These are phyloP conservation scores for Cyamopsis tetragonoloba DNA, from an alignment of 306 rosid species.

Conservation along the genomic window DNA sequence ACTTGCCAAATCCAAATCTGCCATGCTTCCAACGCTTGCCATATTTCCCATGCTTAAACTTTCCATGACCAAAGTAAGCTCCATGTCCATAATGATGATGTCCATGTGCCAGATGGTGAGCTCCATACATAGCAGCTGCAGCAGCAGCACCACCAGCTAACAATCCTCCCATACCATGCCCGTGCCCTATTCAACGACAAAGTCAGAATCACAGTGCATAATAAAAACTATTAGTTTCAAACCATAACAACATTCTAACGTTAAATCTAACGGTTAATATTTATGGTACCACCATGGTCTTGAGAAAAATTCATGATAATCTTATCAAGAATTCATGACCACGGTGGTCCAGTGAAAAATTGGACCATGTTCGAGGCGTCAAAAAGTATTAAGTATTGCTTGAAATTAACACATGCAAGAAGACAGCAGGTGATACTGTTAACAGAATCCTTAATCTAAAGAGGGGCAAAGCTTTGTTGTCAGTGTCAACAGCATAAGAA, in stretches of 20 bases:
- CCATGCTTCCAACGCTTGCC: constrained; percentile 66
- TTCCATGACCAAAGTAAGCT: constrained; percentile 48
- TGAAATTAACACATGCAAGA: background rate
- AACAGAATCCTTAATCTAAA: background rate
- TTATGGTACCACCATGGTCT: too few species aligned
- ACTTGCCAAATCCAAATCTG: constrained; percentile 48
- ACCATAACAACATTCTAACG: too few species aligned
- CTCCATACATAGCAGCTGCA: constrained; percentile 41
- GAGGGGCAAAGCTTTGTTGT: background rate
- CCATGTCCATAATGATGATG: constrained; percentile 32
- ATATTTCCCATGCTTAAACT: constrained; percentile 70
- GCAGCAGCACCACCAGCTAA: constrained; percentile 50
- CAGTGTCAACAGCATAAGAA: background rate
- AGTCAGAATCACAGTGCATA: background rate
- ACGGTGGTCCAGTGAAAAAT: too few species aligned
- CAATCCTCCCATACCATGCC: constrained; percentile 39
- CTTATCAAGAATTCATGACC: too few species aligned
- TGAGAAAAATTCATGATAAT: too few species aligned
- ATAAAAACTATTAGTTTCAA: too few species aligned
- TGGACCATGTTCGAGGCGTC: too few species aligned
- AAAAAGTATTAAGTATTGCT: background rate
- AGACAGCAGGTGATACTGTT: background rate
- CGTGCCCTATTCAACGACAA: constrained; percentile 26
- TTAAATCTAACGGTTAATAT: too few species aligned
- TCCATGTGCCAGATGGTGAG: constrained; percentile 56